Evolutionary conservation across 179 eudicot species (phyloP), one percentile per base, ranked within the genome.

Genomic region (Beta lomatogona): DNA sequence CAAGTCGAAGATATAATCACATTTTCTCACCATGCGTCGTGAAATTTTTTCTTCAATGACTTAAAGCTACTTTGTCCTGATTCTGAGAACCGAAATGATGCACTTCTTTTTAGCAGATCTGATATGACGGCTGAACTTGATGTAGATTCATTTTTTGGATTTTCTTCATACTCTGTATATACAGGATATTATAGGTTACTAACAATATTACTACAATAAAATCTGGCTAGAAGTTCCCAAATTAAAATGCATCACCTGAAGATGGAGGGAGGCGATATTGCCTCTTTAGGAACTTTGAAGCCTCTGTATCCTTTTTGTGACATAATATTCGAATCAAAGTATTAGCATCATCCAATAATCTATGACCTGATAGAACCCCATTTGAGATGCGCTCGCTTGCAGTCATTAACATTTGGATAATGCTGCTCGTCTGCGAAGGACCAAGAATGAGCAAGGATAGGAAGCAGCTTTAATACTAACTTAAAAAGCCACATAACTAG

Each of bases 281-380:
- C 82, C 74, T 84, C 81, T 92, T 92, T 10, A 95, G 81, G 82
- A 95, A 95, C 83, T 81, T 87, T 41, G 97, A 89, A 76, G 98
- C 96, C 79, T 93, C 97, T 80, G 73, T 84, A 73, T 95, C 98
- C 83, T 89, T 95, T 87, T 93, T 95, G 86, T 95, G 98, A 79
- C 98, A 95, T 55, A 95, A 86, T 57, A 95, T 85, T 60, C 98
- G 91, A 48, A 95, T 88, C 76, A 93, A 83, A 45, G 93, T 93
- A 83, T 93, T 86, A 64, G 94, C 97, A 82, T 93, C 92, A 22
- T 89, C 89, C 64, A 90, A 77, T 79, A 81, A 83, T 79, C 94
- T 88, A 44, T 77, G 79, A 22, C 89, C 78, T 71, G 77, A 78
- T 65, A 84, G 88, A 31, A 81, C 71, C 44, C 85, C 84, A 13